Percentiles rank a stretch among this genome's conserved stretches.
These are phyloP conservation scores for Salvia sclarea DNA, from an alignment of 305 asterid genomes.

Conservation along the genomic window DNA sequence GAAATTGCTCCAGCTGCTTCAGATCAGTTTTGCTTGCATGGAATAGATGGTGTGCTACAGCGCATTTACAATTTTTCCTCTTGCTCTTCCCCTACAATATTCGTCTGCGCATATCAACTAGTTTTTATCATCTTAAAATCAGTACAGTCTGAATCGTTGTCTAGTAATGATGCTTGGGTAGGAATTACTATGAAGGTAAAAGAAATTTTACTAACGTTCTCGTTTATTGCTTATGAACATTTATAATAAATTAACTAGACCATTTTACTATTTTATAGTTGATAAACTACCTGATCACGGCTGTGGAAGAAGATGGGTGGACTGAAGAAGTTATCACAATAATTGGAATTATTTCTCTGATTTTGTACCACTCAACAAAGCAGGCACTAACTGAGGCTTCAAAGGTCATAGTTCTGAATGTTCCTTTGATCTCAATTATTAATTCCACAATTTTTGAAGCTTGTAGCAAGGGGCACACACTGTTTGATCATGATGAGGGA, in stretches of 20 bases:
- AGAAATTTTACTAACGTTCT: not conserved
- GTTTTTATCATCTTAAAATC: conserved; percentile 53
- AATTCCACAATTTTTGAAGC: conserved; percentile 56
- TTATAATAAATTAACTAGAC: conserved; percentile 15
- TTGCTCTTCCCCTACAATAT: conserved; percentile 51
- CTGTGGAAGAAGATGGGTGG: conserved; percentile 61
- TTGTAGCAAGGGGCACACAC: conserved; percentile 75
- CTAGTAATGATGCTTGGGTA: conserved; percentile 65
- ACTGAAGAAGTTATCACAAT: conserved; percentile 56
- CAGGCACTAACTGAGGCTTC: conserved; percentile 74
- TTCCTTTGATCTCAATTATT: conserved; percentile 52
- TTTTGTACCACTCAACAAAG: conserved; percentile 73
- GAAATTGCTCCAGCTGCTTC: conserved; percentile 73
- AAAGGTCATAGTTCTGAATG: conserved; percentile 61
- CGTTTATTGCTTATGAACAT: conserved; percentile 14
- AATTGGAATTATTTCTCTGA: conserved; percentile 60
- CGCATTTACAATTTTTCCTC: conserved; percentile 44
- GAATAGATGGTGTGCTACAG: conserved; percentile 57
- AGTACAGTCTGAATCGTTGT: conserved; percentile 57
- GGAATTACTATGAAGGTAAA: conserved; percentile 69
- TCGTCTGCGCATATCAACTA: conserved; percentile 51
- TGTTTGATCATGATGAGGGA: conserved; percentile 66
- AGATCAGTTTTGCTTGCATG: conserved; percentile 70
- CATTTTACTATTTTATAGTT: conserved; percentile 47
- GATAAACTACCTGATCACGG: conserved; percentile 51